Percentiles rank a stretch among this genome's conserved stretches.
These are phyloP conservation scores for Termitomyces sp. DNA, from an alignment of 768 basidiomycete species.

Conservation along the genomic window DNA sequence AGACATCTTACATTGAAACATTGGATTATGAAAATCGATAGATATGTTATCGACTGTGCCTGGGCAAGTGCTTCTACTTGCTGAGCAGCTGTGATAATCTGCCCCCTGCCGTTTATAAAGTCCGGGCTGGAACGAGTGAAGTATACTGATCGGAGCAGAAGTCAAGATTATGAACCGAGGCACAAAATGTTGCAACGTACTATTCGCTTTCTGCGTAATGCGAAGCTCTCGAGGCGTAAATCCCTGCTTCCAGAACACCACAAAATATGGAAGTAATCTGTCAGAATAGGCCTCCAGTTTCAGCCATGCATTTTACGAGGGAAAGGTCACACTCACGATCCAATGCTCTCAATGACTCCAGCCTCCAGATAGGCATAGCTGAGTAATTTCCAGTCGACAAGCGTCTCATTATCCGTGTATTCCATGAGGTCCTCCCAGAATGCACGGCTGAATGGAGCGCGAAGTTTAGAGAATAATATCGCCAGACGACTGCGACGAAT, in stretches of 20 bases:
- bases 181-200: constrained; percentile 18
- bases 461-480: constrained; percentile 29
- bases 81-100: constrained; percentile 32
- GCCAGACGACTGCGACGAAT: constrained; percentile 38
- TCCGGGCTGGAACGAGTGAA: constrained; percentile 42
- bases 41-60: constrained; percentile 61
- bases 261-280: constrained; percentile 59
- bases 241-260: constrained; percentile 58
- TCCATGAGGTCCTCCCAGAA: constrained; percentile 59
- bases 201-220: constrained; percentile 36
- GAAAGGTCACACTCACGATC: constrained; percentile 32
- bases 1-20: constrained; percentile 51
- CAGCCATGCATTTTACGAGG: not conserved
- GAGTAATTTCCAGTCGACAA: constrained; percentile 56
- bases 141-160: constrained; percentile 26
- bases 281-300: not conserved
- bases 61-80: constrained; percentile 56
- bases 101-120: constrained; percentile 50
- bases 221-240: constrained; percentile 54
- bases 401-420: constrained; percentile 45
- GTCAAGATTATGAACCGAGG: not conserved
- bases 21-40: constrained; percentile 63
- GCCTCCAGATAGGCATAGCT: constrained; percentile 66
- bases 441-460: constrained; percentile 46
- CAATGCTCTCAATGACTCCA: constrained; percentile 54